Evolutionary conservation across 208 protist species (phyloP).

Genomic region (Crithidia bombi): DNA sequence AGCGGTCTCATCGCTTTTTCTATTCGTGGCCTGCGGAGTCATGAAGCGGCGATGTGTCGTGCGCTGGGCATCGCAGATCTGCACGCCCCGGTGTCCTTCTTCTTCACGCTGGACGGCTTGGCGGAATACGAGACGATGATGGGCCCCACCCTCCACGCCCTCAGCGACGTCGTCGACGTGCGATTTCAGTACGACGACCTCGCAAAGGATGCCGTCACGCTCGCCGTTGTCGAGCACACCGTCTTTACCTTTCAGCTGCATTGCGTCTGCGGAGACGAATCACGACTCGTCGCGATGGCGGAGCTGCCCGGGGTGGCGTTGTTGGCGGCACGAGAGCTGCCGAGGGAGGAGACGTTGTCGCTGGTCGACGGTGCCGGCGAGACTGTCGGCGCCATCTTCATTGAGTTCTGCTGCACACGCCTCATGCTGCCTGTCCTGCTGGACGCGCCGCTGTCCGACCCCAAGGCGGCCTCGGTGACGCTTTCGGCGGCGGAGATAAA

Average conservation of each 20-base stretch:
- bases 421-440: constrained; percentile 81
- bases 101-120: constrained; percentile 79
- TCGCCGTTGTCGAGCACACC: constrained; percentile 57
- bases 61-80: constrained; percentile 44
- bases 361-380: constrained; percentile 61
- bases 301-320: constrained; percentile 69
- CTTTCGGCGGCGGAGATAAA: constrained; percentile 47
- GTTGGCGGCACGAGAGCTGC: constrained; percentile 54
- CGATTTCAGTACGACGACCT: constrained; percentile 75
- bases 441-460: constrained; percentile 26
- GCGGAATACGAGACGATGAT: constrained; percentile 83
- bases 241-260: constrained; percentile 83
- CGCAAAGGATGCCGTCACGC: constrained; percentile 55
- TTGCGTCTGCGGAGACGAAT: constrained; percentile 31
- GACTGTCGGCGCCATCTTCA: constrained; percentile 38
- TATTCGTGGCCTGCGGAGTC: constrained; percentile 53
- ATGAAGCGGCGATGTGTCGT: constrained; percentile 37
- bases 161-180: constrained; percentile 68
- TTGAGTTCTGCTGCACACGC: constrained; percentile 62
- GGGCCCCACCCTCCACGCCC: constrained; percentile 60
- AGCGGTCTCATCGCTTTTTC: constrained; percentile 62
- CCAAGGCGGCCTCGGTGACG: constrained; percentile 5
- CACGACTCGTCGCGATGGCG: constrained; percentile 71
- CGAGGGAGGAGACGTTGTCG: constrained; percentile 45
- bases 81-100: constrained; percentile 47